Base-by-base conservation (phyloP, 768 basidiomycete genomes). In the Daedaleopsis sinensis region DNA sequence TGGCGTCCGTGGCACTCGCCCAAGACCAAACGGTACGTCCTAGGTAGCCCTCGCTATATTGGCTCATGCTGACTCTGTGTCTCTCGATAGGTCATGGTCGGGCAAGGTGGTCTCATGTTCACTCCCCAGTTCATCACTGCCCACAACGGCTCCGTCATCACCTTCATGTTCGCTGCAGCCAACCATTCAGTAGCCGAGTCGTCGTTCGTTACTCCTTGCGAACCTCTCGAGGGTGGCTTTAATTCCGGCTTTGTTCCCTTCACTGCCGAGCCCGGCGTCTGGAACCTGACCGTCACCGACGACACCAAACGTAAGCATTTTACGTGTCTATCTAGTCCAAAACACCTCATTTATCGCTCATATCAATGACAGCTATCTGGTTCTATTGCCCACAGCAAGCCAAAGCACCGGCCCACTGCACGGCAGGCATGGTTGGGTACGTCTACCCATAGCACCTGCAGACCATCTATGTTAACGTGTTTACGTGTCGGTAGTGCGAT, bases 141-240 rank as follows among this genome's bases (percentile, higher is more conserved):
- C 10, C 61, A 74, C 13, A 6, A 49, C 23, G 75, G 81, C 19
- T 77, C 79, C 5, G 72, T 78, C 10, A 67, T 87, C 43, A 82
- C 78, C 15, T 87, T 87, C 76, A 59, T 71, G 21, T 87, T 81
- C 66, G 73, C 72, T 49, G 84, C 82, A 1, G 82, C 82, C 61
- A 83, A 83, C 69, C 83, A 86, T 71, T 75, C 76, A 36, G 75
- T 86, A 23, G 82, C 83, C 3, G 84, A 86, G 68, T 81, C 82
- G 9, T 66, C 76, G 0, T 82, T 84, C 62, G 56, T 64, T 11
- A 66, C 70, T 49, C 84, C 84, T 1, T 86, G 83, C 64, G 68
- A 76, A 57, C 80, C 79, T 12, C 12, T 77, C 46, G 39, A 65
- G 0, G 76, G 77, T 18, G 84, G 84, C 15, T 84, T 84, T 55